Evolutionary conservation across 1,139 yeast species (phyloP).

Genomic region (Eremothecium gossypii): DNA sequence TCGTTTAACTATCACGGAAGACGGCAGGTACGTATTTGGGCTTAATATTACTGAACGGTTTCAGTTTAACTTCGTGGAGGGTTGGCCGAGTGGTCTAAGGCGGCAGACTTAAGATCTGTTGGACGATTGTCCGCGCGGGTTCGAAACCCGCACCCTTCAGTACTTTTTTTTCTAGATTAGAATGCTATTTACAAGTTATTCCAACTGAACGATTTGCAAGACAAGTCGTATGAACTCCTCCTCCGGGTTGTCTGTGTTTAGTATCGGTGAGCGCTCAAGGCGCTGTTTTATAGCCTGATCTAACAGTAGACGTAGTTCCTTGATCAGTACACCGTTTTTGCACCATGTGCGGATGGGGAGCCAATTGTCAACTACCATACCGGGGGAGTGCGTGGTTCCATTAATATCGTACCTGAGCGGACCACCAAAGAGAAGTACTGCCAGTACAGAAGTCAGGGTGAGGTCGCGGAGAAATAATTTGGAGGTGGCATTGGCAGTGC

Average conservation of each 20-base stretch:
- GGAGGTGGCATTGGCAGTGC: constrained; percentile 50
- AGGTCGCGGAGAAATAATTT: constrained; percentile 64
- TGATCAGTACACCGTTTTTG: constrained; percentile 78
- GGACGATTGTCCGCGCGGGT: constrained; percentile 63
- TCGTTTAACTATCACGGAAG: no score
- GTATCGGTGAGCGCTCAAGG: constrained; percentile 33
- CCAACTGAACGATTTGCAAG: not conserved
- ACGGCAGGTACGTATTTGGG: no score
- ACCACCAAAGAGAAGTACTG: constrained; percentile 74
- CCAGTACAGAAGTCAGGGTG: constrained; percentile 68
- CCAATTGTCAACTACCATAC: constrained; percentile 69
- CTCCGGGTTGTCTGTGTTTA: not conserved
- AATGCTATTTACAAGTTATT: not conserved
- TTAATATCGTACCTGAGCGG: constrained; percentile 58
- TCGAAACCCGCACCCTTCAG: constrained; percentile 81
- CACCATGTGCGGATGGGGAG: constrained; percentile 85
- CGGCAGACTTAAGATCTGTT: constrained; percentile 31
- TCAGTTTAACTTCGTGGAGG: constrained; percentile 14
- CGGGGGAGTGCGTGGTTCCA: constrained; percentile 43
- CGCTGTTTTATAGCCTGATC: constrained; percentile 59
- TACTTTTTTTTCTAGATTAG: constrained; percentile 22
- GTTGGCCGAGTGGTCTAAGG: constrained; percentile 31
- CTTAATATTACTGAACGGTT: no score
- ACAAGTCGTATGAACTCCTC: not conserved
- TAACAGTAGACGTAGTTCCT: constrained; percentile 53